Base-by-base conservation (phyloP, 2,329 filamentous ascomycete species). In the Ustulina deusta region DNA sequence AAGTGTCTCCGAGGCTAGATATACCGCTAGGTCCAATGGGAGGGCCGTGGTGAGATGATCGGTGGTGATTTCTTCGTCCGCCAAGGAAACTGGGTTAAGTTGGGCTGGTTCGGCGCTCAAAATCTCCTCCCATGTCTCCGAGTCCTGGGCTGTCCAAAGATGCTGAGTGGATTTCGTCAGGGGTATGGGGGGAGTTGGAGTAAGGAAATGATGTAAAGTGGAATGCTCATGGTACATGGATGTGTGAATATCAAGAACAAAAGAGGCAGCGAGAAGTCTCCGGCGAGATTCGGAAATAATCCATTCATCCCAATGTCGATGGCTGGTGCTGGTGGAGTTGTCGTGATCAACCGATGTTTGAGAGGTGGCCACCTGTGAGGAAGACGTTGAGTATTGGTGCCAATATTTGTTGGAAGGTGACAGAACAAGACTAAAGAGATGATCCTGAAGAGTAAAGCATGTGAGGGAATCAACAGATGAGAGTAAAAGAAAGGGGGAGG, bases 171-270 rank as follows among this genome's bases (percentile, higher is more conserved):
- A 75, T 44, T 78, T 79, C n/a, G 81, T 81, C 57, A 88, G 75
- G n/a, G 85, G 82, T 34, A 87, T 83, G 3, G 78, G 83, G 75
- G 69, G 77, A 76, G 65, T 77, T 70, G 54, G 78, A 73, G 63
- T 75, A 65, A 66, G 68, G 71, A 83, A 77, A 49, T 79, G 79
- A 36, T 77, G 74, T 29, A 78, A 76, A 42, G 79, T 77, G 20
- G 79, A 80, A 69, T 86, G 84, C 75, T 89, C 84, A 60, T 85
- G 81, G 72, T 86, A 89, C 69, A 84, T 79, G 69, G 85, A 83
- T 73, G 85, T 82, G 68, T 89, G 87, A 6, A 84, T 80, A 74
- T 89, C 87, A 63, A 87, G 79, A 61, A 87, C 77, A 75, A 89
- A 87, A 77, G 86, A 89, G 15, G 83, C 83, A 38, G 84, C 80